Evolutionary conservation across 108 stramenopile species (phyloP).

Genomic region (Nitzschia palea): DNA sequence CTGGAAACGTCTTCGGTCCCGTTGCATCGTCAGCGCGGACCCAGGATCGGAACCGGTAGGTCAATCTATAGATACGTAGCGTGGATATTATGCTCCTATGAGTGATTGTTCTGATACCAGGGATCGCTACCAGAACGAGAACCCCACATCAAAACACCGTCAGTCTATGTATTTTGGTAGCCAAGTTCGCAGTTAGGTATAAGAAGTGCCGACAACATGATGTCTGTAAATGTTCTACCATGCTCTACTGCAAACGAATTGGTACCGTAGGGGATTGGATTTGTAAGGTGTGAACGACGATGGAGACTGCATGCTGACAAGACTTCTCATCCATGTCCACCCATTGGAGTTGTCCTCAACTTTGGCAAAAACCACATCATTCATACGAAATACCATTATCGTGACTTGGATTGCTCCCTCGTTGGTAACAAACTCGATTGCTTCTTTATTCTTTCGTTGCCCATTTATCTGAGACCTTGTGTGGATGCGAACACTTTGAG

Average conservation of each 20-base stretch:
- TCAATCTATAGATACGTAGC: too few relatives aligned
- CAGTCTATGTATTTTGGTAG: too few relatives aligned
- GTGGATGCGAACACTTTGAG: not conserved
- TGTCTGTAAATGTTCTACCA: not conserved
- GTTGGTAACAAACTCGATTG: not conserved
- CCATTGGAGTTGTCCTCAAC: not conserved
- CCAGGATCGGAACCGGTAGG: too few relatives aligned
- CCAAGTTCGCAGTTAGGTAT: too few relatives aligned
- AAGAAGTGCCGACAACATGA: slow-evolving; percentile 2
- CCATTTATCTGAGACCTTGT: not conserved
- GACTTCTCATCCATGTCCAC: not conserved
- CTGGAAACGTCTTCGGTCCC: too few relatives aligned
- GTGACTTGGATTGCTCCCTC: not conserved
- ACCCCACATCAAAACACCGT: too few relatives aligned
- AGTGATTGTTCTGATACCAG: too few relatives aligned
- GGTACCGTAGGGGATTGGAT: not conserved
- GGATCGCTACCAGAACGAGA: not conserved
- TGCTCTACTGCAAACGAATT: not conserved
- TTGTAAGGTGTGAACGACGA: not conserved
- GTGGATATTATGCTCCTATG: too few relatives aligned
- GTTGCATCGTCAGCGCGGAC: too few relatives aligned
- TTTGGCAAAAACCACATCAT: not conserved
- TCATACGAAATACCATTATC: too few relatives aligned
- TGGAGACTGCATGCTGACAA: not conserved
- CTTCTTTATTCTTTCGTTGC: not conserved